A percentile compares a stretch with the other conserved stretches of the same genome.
phyloP scores from a whole-genome alignment of 225 moss, liverwort and hornwort genomes.

The Asterella californica region DNA sequence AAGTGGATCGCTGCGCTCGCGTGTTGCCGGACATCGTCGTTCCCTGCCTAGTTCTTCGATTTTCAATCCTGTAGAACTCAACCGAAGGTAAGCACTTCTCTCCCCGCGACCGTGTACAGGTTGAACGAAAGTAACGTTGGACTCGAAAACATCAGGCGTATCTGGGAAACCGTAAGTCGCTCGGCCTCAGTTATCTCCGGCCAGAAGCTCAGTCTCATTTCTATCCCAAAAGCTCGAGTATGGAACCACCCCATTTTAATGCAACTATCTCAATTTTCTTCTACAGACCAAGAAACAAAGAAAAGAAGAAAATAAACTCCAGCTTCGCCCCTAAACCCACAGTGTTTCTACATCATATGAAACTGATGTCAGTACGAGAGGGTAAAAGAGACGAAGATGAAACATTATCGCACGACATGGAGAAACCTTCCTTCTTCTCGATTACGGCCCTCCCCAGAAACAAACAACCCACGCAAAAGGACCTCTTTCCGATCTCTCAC shows the following conservation, averaged over 20 bases:
- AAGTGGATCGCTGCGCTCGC: constrained; percentile 52
- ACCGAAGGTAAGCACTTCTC: neutral
- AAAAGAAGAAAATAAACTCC: too few relatives aligned
- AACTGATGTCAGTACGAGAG: too few relatives aligned
- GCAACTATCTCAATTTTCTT: too few relatives aligned
- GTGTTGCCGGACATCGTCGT: constrained; percentile 31
- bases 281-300: too few relatives aligned
- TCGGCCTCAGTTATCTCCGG: neutral
- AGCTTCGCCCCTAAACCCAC: too few relatives aligned
- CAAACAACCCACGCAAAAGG: neutral
- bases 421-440: too few relatives aligned
- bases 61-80: neutral
- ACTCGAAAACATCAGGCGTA: neutral
- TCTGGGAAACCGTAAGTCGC: neutral
- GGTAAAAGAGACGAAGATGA: too few relatives aligned
- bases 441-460: neutral
- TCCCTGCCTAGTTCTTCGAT: neutral
- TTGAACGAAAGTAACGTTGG: too few relatives aligned
- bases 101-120: neutral
- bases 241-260: too few relatives aligned
- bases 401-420: too few relatives aligned
- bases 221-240: too few relatives aligned
- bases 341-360: too few relatives aligned
- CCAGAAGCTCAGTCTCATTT: neutral
- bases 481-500: neutral